Base-by-base conservation (phyloP, 2,329 filamentous ascomycete species). In the Xylaria sp. region DNA sequence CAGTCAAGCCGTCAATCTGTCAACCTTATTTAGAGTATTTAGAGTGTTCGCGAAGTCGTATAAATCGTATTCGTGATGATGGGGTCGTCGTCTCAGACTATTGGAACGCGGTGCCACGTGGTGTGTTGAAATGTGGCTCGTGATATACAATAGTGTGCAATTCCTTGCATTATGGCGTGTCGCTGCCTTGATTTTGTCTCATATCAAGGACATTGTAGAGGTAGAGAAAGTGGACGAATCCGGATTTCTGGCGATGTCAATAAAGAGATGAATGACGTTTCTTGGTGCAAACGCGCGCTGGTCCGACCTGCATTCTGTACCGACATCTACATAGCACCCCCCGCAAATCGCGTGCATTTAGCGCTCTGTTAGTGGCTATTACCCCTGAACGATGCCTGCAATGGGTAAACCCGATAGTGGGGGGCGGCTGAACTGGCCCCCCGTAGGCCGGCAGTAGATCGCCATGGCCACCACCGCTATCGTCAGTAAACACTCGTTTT, bases 211-310 rank as follows among this genome's bases (percentile, higher is more conserved):
- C 21, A 57, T 42, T 18, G 32, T 23, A n/a, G 21, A 23, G 32
- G 35, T 16, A 25, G 12, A 42, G 21, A 42, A 13, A 57, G 35
- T 10, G 32, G 23, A 18, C 35, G 35, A 57, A 42, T 25, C 35
- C 35, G 21, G 35, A 57, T 25, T 44, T 42, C 23, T 47, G 21
- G 8, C 18, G 5, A 47, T 35, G 23, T 47, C 29, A 18, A 23
- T 25, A 6, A 21, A 51, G 44, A 40, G 10, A 63, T 66, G 64
- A 66, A 63, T 66, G 64, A 66, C 64, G 64, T 63, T 68, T 48
- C 47, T 60, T 27, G 13, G 35, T 35, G 51, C 27, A 35, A 57
- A 63, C 51, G 51, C 50, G 60, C 40, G 40, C n/a, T n/a, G n/a
- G 10, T 10, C 60, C 13, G 40, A 58, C 10, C n/a, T 44, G 59